Conservation (phyloP, 2,329 filamentous ascomycete species). For the Lachnellula arida region DNA sequence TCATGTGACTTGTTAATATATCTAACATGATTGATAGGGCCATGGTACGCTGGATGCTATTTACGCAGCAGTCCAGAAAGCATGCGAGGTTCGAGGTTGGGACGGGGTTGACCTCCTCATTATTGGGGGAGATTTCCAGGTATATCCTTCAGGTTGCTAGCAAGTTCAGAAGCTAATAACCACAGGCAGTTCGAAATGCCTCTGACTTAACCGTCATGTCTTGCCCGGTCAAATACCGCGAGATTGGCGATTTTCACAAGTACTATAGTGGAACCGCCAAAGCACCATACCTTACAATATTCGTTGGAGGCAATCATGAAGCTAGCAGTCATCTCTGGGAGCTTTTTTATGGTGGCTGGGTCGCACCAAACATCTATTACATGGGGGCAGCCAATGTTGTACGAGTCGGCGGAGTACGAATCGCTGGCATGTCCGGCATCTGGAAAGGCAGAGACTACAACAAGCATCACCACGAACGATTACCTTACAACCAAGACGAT, state of each 20-base stretch:
- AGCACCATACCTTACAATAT: constrained; percentile 87
- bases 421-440: constrained; percentile 87
- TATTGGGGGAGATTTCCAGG: constrained; percentile 94
- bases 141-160: constrained; percentile 31
- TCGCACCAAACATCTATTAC: constrained; percentile 95
- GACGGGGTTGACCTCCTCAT: constrained; percentile 81
- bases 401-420: constrained; percentile 75
- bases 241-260: constrained; percentile 85
- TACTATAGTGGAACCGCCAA: constrained; percentile 78
- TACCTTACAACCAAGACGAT: constrained; percentile 77
- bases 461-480: constrained; percentile 75
- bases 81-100: constrained; percentile 71
- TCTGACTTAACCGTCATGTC: constrained; percentile 85
- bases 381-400: constrained; percentile 89
- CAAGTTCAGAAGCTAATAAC: constrained; percentile 6
- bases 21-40: constrained; percentile 49
- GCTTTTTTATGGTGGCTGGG: constrained; percentile 95
- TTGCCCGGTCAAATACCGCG: constrained; percentile 81
- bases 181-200: constrained; percentile 78
- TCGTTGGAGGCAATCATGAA: constrained; percentile 94
- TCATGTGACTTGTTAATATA: constrained; percentile 15
- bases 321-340: constrained; percentile 87
- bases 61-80: constrained; percentile 69
- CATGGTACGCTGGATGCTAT: constrained; percentile 91
- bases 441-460: constrained; percentile 90